Conservation (phyloP, 345 rosid genomes). For the Microcos paniculata region DNA sequence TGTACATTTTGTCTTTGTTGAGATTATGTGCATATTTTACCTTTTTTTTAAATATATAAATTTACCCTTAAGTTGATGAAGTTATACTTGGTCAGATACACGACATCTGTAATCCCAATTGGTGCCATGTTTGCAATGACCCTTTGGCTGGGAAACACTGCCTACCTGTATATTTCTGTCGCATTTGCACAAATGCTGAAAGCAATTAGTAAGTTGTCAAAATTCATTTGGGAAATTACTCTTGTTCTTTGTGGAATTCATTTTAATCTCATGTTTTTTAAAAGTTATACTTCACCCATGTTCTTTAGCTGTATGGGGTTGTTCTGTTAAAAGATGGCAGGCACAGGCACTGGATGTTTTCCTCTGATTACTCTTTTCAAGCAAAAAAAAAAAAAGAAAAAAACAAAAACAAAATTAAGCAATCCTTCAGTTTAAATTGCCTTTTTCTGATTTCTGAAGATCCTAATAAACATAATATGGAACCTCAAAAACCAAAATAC, state of each 20-base stretch:
- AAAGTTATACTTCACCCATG: not conserved
- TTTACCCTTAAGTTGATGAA: slow-evolving; percentile 8
- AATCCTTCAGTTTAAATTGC: not conserved
- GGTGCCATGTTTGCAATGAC: slow-evolving; percentile 99
- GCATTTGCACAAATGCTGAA: slow-evolving; percentile 97
- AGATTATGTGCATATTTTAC: not conserved
- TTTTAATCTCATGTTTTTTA: not conserved
- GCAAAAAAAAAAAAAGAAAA: no score
- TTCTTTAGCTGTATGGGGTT: not conserved
- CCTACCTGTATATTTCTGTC: slow-evolving; percentile 93
- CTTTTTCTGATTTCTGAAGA: slow-evolving; percentile 4
- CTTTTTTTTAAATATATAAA: not conserved
- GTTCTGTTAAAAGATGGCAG: slow-evolving; percentile 4
- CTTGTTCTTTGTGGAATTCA: not conserved
- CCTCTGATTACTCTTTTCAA: not conserved
- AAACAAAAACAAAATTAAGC: no score
- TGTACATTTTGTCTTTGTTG: not conserved
- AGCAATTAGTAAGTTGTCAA: slow-evolving; percentile 73
- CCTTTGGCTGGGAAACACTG: slow-evolving; percentile 98
- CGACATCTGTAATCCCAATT: slow-evolving; percentile 84
- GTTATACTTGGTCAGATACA: slow-evolving; percentile 53
- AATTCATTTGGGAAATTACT: not conserved
- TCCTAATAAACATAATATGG: not conserved
- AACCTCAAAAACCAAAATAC: not conserved
- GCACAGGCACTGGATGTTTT: not conserved